These are phyloP conservation scores for Ophiocordyceps unilateralis DNA, from an alignment of 2,329 filamentous ascomycete genomes.

Conservation along the genomic window DNA sequence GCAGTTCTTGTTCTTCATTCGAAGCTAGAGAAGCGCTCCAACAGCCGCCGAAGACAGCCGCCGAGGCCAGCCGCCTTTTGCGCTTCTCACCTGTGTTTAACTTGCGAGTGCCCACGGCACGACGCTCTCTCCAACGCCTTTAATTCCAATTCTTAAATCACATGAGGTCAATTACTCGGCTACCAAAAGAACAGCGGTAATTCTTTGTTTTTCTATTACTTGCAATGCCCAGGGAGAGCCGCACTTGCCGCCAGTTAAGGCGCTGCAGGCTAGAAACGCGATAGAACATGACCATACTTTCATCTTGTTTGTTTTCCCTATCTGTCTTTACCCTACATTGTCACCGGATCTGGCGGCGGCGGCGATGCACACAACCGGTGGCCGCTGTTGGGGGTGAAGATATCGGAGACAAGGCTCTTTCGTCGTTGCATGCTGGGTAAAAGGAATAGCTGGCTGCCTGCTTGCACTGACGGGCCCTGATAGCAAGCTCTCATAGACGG, in stretches of 20 bases:
- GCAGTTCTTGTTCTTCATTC: too few species aligned
- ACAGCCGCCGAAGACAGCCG: background rate
- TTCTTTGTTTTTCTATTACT: conserved; percentile 1
- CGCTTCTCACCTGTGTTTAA: background rate
- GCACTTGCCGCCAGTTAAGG: conserved; percentile 11
- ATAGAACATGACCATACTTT: conserved; percentile 9
- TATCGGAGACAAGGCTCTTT: background rate
- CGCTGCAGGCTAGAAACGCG: conserved; percentile 13
- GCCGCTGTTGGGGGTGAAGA: background rate
- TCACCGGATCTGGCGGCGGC: too few species aligned
- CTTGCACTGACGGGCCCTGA: conserved; percentile 1
- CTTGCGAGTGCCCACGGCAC: background rate
- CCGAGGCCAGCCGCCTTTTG: background rate
- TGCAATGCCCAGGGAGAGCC: conserved; percentile 5
- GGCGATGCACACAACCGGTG: background rate
- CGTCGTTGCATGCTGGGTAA: background rate
- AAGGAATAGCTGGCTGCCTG: background rate
- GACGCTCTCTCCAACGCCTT: background rate
- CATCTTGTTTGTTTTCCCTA: background rate
- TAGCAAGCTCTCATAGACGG: conserved; percentile 3
- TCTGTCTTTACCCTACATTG: conserved; percentile 2
- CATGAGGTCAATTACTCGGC: background rate
- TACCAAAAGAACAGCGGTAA: background rate
- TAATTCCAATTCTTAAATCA: background rate
- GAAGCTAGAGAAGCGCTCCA: background rate